Evolutionary conservation across 2,329 filamentous ascomycete species (phyloP), one percentile per base, ranked within the genome.

Genomic region (Pseudogymnoascus sp.): DNA sequence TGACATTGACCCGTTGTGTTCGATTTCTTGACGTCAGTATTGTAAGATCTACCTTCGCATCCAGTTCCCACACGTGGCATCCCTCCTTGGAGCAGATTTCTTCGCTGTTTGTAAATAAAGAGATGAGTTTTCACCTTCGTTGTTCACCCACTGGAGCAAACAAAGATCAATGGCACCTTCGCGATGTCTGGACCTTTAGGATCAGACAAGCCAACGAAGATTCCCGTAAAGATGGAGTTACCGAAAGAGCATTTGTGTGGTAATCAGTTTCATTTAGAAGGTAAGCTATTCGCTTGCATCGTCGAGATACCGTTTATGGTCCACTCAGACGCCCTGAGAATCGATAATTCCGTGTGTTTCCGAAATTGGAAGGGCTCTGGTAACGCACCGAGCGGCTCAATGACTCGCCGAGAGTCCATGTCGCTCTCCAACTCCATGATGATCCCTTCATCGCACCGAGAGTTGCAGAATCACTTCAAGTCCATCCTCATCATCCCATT

Each of bases 391-490:
- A 57, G 47, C 23, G 8, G 8, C 4, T 54, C 1, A 18, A 54
- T 54, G n/a, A 54, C 47, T 54, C 14, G 23, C 8, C 5, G 7
- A 31, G 47, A 31, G 4, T 16, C n/a, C n/a, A 2, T 31, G 8
- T 2, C 26, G 3, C 14, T 11, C 14, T 11, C 8, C n/a, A 18
- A 7, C n/a, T 54, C 26, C 5, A n/a, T 18, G n/a, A 12, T 5
- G 2, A 18, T 18, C 26, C 26, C 6, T 34, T 18, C 23, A 34
- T 57, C 26, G 34, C 8, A 57, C 26, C n/a, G 4, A 65, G 80
- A 77, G 10, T 77, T 77, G 7, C 82, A 78, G 16, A 88, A 91
- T 73, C 96, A 96, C 68, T 90, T 88, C 72, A 95, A 96, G 0
- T 0, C 90, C 89, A 61, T 93, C 78, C 29, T 78, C 79, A 68